Base-by-base conservation (phyloP, 768 basidiomycete genomes). In the Boletales sp. region DNA sequence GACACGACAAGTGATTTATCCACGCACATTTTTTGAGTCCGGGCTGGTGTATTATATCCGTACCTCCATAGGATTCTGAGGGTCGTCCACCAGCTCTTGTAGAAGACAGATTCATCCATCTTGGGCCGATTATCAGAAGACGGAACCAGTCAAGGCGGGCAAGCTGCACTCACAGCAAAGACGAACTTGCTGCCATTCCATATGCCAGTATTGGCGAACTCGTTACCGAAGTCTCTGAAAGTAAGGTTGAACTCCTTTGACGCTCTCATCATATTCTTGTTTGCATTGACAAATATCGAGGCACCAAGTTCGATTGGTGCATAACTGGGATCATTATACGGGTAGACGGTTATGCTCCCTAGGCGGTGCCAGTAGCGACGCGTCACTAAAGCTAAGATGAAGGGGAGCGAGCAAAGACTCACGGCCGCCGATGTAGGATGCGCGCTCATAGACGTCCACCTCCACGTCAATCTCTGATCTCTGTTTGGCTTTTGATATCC, bases 151-250 rank as follows among this genome's bases (percentile, higher is more conserved):
- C 29, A n/a, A 47, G 42, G 37, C n/a, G 43, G 30, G 47, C 3
- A 40, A 37, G 17, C 36, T 47, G 21, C 30, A 63, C 79, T 52
- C 57, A 91, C 89, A 19, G 78, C 74, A 47, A 90, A 64, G 21
- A 90, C 61, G 47, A 94, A 79, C 31, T 81, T 61, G 55, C 80
- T 70, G 2, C 95, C 95, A 60, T 97, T 89, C 91, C 90, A 94
- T 44, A 95, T 75, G 2, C 84, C 86, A 40, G 81, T 74, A 27
- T 66, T 55, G 5, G 60, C 58, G 40, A 76, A 74, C 31, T 78
- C 78, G 21, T 77, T 71, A 18, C 78, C 72, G 81, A 82, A 59
- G 71, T 68, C 29, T 59, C 63, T 45, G 77, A 67, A 73, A 3
- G 78, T 81, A 18, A 94, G 74, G 54, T 86, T 84, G 67, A 93